phyloP scores from a whole-genome alignment of 2,329 filamentous ascomycete species.

The Annulohypoxylon truncatum region DNA sequence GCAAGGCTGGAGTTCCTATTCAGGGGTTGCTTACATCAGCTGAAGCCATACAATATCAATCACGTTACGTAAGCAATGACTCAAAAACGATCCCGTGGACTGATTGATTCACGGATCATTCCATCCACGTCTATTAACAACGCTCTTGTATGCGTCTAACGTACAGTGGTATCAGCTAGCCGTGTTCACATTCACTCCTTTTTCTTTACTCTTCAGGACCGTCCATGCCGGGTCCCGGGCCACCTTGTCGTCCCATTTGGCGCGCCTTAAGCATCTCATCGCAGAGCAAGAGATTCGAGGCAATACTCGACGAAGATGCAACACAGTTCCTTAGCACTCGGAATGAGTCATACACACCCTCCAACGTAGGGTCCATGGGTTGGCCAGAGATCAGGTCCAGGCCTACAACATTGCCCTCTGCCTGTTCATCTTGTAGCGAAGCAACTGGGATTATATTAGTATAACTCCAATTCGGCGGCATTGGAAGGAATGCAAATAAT shows the following conservation, averaged over 20 bases:
- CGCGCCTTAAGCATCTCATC: conserved; percentile 97
- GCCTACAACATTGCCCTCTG: conserved; percentile 86
- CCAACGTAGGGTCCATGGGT: conserved; percentile 93
- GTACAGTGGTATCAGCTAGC: conserved; percentile 37
- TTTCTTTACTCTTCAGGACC: conserved; percentile 57
- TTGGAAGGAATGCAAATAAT: background rate
- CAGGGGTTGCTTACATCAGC: background rate
- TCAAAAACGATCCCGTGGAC: background rate
- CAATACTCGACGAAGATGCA: conserved; percentile 93
- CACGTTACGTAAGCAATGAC: background rate
- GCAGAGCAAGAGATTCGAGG: conserved; percentile 92
- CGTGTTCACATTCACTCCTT: conserved; percentile 1
- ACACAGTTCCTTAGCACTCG: conserved; percentile 93
- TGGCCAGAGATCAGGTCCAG: conserved; percentile 88
- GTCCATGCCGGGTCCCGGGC: conserved; percentile 74
- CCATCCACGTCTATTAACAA: conserved; percentile 30
- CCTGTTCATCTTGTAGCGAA: conserved; percentile 84
- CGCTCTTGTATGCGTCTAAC: conserved; percentile 31
- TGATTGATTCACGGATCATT: conserved; percentile 3
- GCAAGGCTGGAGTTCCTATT: background rate
- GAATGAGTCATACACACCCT: conserved; percentile 96
- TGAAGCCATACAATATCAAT: background rate
- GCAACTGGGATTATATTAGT: conserved; percentile 70
- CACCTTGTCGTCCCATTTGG: conserved; percentile 82
- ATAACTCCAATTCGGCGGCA: background rate